Evolutionary conservation across 192 early-diverging fungal genomes (phyloP).

Genomic region (Pilaira anomala): DNA sequence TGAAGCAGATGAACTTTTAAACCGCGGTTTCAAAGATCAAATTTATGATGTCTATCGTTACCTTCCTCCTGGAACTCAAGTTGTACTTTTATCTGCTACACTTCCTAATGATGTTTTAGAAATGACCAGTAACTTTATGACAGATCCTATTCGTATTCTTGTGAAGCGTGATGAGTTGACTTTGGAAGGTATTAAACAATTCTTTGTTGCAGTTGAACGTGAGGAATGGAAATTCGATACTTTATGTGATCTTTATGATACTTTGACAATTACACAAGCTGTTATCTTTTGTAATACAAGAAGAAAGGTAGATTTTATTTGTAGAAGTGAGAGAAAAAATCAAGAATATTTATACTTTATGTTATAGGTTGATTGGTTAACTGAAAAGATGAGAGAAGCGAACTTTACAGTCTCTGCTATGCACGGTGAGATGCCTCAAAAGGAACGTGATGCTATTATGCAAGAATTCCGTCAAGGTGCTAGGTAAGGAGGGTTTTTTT

Average conservation of each 20-base stretch:
- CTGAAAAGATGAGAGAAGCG: conserved; percentile 92
- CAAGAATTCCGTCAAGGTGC: conserved; percentile 91
- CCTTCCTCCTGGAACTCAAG: conserved; percentile 88
- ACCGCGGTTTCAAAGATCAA: conserved; percentile 95
- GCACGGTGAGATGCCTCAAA: conserved; percentile 99
- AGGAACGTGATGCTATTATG: conserved; percentile 97
- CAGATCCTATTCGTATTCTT: conserved; percentile 89
- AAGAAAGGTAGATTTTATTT: conserved; percentile 87
- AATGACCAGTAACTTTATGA: conserved; percentile 97
- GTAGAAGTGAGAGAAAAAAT: too few species aligned
- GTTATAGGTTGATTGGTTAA: conserved; percentile 87
- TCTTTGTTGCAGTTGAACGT: conserved; percentile 95
- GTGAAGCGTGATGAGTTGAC: conserved; percentile 99
- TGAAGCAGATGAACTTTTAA: conserved; percentile 95
- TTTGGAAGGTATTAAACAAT: conserved; percentile 98
- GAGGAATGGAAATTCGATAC: conserved; percentile 99
- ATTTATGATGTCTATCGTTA: conserved; percentile 93
- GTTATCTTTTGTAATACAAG: conserved; percentile 98
- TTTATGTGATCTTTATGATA: conserved; percentile 95
- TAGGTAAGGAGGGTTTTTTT: too few species aligned
- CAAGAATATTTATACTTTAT: too few species aligned
- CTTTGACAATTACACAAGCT: conserved; percentile 95
- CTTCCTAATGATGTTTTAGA: conserved; percentile 94
- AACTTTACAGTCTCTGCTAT: conserved; percentile 98
- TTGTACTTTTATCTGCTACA: conserved; percentile 90